A percentile compares a stretch with the other conserved stretches of the same genome.
These are phyloP conservation scores for Fulvia fulva DNA, from an alignment of 2,329 filamentous ascomycete species.

Conservation along the genomic window DNA sequence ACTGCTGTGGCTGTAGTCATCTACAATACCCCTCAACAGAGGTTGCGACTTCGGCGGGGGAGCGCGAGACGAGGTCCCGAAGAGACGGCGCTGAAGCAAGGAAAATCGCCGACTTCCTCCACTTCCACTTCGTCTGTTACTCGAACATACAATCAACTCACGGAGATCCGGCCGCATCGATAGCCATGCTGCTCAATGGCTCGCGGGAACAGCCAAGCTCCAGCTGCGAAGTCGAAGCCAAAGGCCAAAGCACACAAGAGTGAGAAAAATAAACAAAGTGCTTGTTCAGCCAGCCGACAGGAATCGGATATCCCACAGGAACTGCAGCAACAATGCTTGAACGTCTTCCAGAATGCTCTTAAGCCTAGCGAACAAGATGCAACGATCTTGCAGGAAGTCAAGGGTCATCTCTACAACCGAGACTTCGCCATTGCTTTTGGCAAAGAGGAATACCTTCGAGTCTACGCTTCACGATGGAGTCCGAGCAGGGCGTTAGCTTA, in stretches of 20 bases:
- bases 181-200: conserved; percentile 11
- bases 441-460: conserved; percentile 64
- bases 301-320: conserved; percentile 9
- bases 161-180: background rate
- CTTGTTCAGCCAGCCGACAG: background rate
- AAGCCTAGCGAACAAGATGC: conserved; percentile 27
- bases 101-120: background rate
- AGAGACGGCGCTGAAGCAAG: background rate
- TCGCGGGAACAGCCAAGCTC: conserved; percentile 16
- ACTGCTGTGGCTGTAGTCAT: background rate
- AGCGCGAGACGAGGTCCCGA: background rate
- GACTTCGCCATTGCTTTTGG: conserved; percentile 82
- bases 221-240: conserved; percentile 5
- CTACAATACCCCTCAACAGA: background rate
- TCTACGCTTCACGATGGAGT: conserved; percentile 89
- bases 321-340: conserved; percentile 66
- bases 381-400: conserved; percentile 70
- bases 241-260: background rate
- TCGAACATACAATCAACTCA: background rate
- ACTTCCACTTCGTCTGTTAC: background rate
- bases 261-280: background rate
- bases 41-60: background rate
- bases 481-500: conserved; percentile 82
- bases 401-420: conserved; percentile 77
- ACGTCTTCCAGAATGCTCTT: conserved; percentile 64